Base-by-base conservation (phyloP, 169 alveolate species). In the Plasmodium inui region DNA sequence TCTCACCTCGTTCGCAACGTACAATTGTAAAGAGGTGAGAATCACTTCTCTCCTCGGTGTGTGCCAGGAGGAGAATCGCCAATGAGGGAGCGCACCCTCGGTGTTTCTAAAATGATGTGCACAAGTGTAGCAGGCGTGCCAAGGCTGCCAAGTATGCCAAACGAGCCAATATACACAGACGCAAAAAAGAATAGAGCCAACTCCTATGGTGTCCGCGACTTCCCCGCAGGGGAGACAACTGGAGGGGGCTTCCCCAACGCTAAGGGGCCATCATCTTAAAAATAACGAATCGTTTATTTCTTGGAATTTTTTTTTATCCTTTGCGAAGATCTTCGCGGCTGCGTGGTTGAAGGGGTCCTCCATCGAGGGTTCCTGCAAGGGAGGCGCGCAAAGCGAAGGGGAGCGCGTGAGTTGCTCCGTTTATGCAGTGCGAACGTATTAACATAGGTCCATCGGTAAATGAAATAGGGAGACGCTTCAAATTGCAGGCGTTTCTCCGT, bases 351-450 rank as follows among this genome's bases (percentile, higher is more conserved):
- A 88, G 32, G 94, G 94, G 55, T 88, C 94, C 67, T 88, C 88
- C 46, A 90, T 73, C 55, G 94, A 78, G 26, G 94, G 94, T 37
- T 88, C 94, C 94, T 88, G 44, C 61, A 88, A 57, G 81, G 67
- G 57, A 28, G 26, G 28, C 32, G 50, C 30, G 26, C 14, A 41
- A 46, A 17, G 61, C 37, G 22, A 30, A 32, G 22, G 41, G 3
- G 83, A 76, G 30, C 22, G 61, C 22, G 22, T 50, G 61, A 50
- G 19, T 50, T 50, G 9, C 61, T 26, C 61, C 1, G 5, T 50
- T 3, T 12, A 17, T 3, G 7, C 22, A 50, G 61, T 50, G 19
- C 61, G 14, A 50, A 17, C 22, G 61, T 12, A 17, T 50, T 50
- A 14, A 50, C 61, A 17, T 14, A 50, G 22, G 61, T 50, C 22